Evolutionary conservation across 768 basidiomycete species (phyloP).

Genomic region (Pisolithus marmoratus): DNA sequence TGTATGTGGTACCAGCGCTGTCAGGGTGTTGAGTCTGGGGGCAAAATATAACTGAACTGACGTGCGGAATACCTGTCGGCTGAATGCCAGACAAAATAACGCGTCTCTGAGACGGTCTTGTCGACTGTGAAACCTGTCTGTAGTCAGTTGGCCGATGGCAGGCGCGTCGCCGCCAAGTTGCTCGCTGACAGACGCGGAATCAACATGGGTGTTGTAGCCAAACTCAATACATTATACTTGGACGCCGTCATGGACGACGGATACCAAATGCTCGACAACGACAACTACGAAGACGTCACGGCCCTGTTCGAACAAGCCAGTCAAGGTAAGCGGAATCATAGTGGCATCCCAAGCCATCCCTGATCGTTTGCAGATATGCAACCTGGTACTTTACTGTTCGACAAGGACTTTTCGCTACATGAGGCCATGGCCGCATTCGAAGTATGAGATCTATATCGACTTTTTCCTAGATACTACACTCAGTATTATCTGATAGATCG

Average conservation of each 20-base stretch:
- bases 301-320: constrained; percentile 54
- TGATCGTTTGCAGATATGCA: constrained; percentile 47
- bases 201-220: too few relatives aligned
- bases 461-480: constrained; percentile 9
- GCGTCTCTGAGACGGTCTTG: constrained; percentile 17
- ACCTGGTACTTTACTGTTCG: constrained; percentile 56
- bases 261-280: constrained; percentile 46
- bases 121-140: constrained; percentile 1
- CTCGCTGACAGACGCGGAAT: too few relatives aligned
- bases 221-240: not conserved
- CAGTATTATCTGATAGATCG: constrained; percentile 51
- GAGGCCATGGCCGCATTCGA: constrained; percentile 96
- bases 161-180: not conserved
- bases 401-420: constrained; percentile 64
- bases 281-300: constrained; percentile 61
- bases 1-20: constrained; percentile 33
- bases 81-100: constrained; percentile 89
- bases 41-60: constrained; percentile 29
- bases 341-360: not conserved
- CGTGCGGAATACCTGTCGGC: constrained; percentile 89
- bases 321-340: constrained; percentile 38
- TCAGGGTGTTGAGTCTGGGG: not conserved
- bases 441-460: constrained; percentile 39
- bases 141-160: not conserved
- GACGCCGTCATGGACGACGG: constrained; percentile 15